These are phyloP conservation scores for Metschnikowia amazonensis DNA, from an alignment of 805 yeast genomes.

Conservation along the genomic window DNA sequence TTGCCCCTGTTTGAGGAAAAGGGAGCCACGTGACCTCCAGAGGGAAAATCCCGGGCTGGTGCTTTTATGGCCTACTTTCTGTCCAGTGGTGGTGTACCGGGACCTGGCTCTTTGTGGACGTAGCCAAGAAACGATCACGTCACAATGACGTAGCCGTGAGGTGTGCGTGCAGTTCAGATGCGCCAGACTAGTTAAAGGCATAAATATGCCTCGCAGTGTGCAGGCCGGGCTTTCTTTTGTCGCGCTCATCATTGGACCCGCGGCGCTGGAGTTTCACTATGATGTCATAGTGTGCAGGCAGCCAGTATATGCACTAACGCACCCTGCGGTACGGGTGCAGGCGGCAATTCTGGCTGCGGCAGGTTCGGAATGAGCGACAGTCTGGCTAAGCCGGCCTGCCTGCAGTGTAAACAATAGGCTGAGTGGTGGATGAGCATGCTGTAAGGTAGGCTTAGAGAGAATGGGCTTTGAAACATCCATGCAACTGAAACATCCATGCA, in stretches of 20 bases:
- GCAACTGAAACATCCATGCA: no score
- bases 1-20: no score
- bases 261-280: not conserved
- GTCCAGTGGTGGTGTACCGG: not conserved
- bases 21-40: no score
- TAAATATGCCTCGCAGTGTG: not conserved
- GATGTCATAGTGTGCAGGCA: constrained; percentile 4
- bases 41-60: no score
- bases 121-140: constrained; percentile 2
- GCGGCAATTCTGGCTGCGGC: not conserved
- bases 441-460: not conserved
- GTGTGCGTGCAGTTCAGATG: not conserved
- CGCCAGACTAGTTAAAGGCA: constrained; percentile 1
- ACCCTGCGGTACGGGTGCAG: constrained; percentile 3
- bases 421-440: not conserved
- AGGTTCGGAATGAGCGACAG: not conserved
- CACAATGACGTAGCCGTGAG: constrained; percentile 3
- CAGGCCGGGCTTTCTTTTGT: constrained; percentile 3
- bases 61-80: no score
- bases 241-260: constrained; percentile 4
- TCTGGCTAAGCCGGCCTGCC: not conserved
- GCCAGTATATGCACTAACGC: constrained; percentile 2
- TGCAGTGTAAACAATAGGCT: not conserved
- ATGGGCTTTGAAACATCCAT: not conserved
- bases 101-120: not conserved